Conservation (phyloP, 371 early-diverging fungal genomes). For the Neoconidiobolus thromboides region DNA sequence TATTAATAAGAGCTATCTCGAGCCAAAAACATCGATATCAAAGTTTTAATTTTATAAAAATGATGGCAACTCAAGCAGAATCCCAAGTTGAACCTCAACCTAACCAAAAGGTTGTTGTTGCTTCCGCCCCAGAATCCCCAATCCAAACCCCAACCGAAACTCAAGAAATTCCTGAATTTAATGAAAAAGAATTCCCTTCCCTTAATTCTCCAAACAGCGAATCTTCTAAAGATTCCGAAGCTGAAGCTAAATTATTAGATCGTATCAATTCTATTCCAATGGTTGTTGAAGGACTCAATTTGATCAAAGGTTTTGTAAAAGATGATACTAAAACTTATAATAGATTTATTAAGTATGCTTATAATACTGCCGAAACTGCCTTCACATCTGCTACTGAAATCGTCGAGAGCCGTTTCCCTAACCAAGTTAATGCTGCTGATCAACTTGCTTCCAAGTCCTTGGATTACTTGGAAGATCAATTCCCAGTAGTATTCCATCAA, state of each 20-base stretch:
- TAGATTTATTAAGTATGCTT: constrained; percentile 5
- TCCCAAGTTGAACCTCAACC: not conserved
- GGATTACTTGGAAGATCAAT: constrained; percentile 31
- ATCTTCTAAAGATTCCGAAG: not conserved
- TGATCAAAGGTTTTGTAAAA: constrained; percentile 23
- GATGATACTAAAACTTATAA: constrained; percentile 21
- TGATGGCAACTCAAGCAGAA: not conserved
- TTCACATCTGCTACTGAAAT: constrained; percentile 9
- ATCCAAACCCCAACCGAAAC: not conserved
- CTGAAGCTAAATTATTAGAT: not conserved
- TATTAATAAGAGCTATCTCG: too few species aligned
- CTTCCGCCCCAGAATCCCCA: not conserved
- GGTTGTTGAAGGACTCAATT: constrained; percentile 13
- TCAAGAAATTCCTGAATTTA: not conserved
- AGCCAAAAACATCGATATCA: too few species aligned
- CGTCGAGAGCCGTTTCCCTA: constrained; percentile 25
- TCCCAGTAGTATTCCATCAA: constrained; percentile 29
- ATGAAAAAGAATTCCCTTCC: not conserved
- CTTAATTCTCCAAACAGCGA: not conserved
- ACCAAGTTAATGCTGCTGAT: constrained; percentile 24
- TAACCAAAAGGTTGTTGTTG: not conserved
- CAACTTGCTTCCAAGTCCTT: constrained; percentile 36
- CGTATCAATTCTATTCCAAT: constrained; percentile 1
- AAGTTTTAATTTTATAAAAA: not conserved
- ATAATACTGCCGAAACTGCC: not conserved